Base-by-base conservation (phyloP, 768 basidiomycete species). In the Termitomyces sp. region DNA sequence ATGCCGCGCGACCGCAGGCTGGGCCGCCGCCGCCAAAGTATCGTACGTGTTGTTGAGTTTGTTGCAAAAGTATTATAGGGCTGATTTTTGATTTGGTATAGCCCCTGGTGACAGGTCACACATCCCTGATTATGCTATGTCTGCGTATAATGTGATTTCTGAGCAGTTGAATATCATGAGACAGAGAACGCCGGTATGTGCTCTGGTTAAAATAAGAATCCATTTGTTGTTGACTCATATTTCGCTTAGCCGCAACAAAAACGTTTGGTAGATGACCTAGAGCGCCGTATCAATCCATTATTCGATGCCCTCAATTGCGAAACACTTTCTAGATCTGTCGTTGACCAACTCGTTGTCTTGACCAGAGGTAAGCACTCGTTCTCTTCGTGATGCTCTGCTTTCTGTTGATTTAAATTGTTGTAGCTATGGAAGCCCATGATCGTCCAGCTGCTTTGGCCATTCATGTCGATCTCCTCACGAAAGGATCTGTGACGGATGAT, bases 221-320 rank as follows among this genome's bases (percentile, higher is more conserved):
- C 1, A 24, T 51, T 35, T 30, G 53, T 36, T 61, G 28, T 66
- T 54, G 3, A 44, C 40, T 33, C 20, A 24, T 50, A 33, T 52
- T 35, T 56, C 10, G 38, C 47, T n/a, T 67, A 94, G 90, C 80
- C 89, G 5, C 84, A 87, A 65, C 89, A 95, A 76, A 89, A 87
- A 68, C 86, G 91, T 35, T 78, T 94, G 62, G 85, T 84, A 0
- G 92, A 93, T 52, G 94, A 96, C 64, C 80, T 94, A 5, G 93
- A 95, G 68, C 82, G 92, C 20, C 81, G 95, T 33, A 77, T 96
- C 63, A 94, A 87, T 66, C 81, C 86, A 0, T 71, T 98, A 46
- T 97, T 95, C 65, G 95, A 97, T 67, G 87, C 86, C n/a, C 72
- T 98, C 63, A 97, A 98, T 70, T 94, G 92, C 66, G 80, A 93